Conservation (phyloP, 2,329 filamentous ascomycete species). For the Paracoccidioides lutzii region DNA sequence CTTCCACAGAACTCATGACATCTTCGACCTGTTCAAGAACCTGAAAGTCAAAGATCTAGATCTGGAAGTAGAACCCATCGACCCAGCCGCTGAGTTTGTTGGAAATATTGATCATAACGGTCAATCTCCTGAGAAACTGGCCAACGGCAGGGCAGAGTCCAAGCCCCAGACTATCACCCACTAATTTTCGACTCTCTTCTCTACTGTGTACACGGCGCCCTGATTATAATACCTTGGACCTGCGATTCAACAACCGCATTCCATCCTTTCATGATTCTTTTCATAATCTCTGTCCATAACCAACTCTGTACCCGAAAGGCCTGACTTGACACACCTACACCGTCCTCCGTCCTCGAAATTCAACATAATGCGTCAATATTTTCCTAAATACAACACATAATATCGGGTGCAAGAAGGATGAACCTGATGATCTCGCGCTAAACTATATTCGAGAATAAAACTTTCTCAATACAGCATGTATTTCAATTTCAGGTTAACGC, state of each 20-base stretch:
- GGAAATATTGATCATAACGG: background rate
- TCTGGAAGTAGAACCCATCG: constrained; percentile 15
- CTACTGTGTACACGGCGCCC: background rate
- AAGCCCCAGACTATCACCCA: background rate
- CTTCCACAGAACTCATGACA: constrained; percentile 70
- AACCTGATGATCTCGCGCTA: too few relatives aligned
- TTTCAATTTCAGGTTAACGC: too few relatives aligned
- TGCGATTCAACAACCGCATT: background rate
- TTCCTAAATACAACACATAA: too few relatives aligned
- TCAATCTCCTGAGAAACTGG: background rate
- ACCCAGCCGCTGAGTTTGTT: constrained; percentile 8
- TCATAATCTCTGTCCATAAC: background rate
- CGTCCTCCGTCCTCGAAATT: background rate
- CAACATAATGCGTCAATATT: background rate
- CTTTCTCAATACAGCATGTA: too few relatives aligned
- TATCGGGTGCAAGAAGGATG: too few relatives aligned
- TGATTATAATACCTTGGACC: background rate
- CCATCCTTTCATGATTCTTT: background rate
- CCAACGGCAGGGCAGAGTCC: background rate
- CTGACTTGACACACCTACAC: background rate
- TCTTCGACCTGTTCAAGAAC: constrained; percentile 77
- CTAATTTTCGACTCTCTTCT: background rate
- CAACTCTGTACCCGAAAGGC: background rate
- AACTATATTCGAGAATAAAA: too few relatives aligned
- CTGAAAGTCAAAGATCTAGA: constrained; percentile 37